Evolutionary conservation across 345 rosid genomes (phyloP), one percentile per base, ranked within the genome.

Genomic region (Salix brachista): DNA sequence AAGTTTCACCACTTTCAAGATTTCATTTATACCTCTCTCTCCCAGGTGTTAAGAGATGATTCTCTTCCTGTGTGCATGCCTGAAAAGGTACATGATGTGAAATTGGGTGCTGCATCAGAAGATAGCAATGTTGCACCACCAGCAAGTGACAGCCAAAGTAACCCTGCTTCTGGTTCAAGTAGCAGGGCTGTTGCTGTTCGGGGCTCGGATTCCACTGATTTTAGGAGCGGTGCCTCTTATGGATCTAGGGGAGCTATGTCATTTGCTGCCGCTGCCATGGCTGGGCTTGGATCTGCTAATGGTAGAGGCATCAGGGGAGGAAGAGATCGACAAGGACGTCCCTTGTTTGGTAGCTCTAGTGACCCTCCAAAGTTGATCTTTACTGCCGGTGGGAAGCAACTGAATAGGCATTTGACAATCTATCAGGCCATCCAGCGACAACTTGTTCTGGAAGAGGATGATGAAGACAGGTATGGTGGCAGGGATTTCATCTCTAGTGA

Each of bases 251-350:
- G 97, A 79, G 94, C 97, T 25, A 90, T 92, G 91, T 94, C 97
- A 50, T 96, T 94, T 84, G 99, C 97, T 65, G 97, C 99, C 69
- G 98, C 97, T 44, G 94, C 99, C 9, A 94, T 94, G 98, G 97
- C 97, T 82, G 99, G 99, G 72, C 91, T 94, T 81, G 96, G 97
- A 78, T 88, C 96, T 84, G 87, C 92, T 71, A 90, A 91, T 82
- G 94, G 94, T 78, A 90, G 97, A 87, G 99, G 98, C 83, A 80
- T 92, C 76, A 88, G 99, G 77, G 97, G 94, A 76, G 91, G 94
- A 75, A 86, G 97, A 82, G 98, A 96, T 82, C 88, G 93, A 56
- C 99, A 89, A 48, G 98, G 98, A 77, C 94, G 91, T 26, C 88
- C 88, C 56, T 73, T 87, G 23, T 83, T 84, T 61, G 89, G 95